These are phyloP conservation scores for Eimeria necatrix DNA, from an alignment of 169 alveolate species.

Conservation along the genomic window DNA sequence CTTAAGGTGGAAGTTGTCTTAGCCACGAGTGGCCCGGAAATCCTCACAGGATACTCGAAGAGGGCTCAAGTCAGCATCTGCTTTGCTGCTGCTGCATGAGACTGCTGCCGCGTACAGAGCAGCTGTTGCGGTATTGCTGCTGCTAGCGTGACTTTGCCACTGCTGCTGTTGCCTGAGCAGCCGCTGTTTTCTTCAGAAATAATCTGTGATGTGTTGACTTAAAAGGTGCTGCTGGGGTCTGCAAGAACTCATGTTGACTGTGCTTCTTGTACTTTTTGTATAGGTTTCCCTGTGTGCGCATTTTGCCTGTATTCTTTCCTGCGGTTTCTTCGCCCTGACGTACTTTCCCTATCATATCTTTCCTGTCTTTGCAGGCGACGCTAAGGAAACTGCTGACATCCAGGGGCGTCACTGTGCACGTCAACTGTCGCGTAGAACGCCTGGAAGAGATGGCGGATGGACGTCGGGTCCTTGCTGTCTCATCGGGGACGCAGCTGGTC, in stretches of 20 bases:
- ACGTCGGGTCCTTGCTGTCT: neutral
- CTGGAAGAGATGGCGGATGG: conserved; percentile 27
- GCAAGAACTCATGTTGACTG: too few species aligned
- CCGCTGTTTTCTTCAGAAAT: neutral
- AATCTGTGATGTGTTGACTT: neutral
- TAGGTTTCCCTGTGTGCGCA: too few species aligned
- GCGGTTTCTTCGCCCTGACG: too few species aligned
- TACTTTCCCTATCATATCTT: too few species aligned
- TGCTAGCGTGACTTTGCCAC: neutral
- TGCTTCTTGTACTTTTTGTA: too few species aligned
- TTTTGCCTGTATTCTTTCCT: too few species aligned
- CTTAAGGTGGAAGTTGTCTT: conserved; percentile 8
- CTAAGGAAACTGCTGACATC: neutral
- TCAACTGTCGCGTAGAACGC: conserved; percentile 21
- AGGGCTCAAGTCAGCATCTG: neutral
- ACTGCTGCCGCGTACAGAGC: too few species aligned
- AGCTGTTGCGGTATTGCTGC: conserved; percentile 7
- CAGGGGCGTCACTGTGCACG: neutral
- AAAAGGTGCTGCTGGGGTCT: too few species aligned
- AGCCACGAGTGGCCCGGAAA: conserved; percentile 36
- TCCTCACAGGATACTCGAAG: conserved; percentile 34
- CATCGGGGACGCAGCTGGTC: neutral
- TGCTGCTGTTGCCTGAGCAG: neutral
- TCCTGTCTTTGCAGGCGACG: neutral
- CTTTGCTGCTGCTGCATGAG: conserved; percentile 11